These are phyloP conservation scores for Delonix regia DNA, from an alignment of 306 rosid species.

Conservation along the genomic window DNA sequence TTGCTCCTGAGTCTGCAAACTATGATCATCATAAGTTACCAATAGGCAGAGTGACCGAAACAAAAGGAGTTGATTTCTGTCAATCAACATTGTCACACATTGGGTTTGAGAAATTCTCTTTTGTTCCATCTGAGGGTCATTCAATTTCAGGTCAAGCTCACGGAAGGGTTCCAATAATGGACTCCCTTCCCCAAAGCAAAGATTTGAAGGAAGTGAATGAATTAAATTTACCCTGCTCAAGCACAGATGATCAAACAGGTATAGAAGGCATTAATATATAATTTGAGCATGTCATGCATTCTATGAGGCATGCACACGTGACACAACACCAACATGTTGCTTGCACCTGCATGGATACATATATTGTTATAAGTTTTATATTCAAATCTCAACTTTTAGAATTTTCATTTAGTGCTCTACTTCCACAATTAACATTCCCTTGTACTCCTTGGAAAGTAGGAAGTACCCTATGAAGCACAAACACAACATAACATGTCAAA, in stretches of 20 bases:
- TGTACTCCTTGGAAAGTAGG: background rate
- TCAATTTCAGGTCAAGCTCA: slow-evolving; percentile 50
- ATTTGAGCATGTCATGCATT: background rate
- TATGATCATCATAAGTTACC: slow-evolving; percentile 58
- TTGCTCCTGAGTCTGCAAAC: slow-evolving; percentile 72
- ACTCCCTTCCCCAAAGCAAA: slow-evolving; percentile 61
- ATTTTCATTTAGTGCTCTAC: background rate
- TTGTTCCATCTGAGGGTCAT: slow-evolving; percentile 55
- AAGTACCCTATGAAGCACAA: background rate
- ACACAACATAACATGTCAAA: background rate
- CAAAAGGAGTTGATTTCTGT: slow-evolving; percentile 79
- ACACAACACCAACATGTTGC: background rate
- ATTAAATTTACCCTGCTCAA: slow-evolving; percentile 40
- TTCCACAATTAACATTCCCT: background rate
- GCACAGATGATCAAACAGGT: slow-evolving; percentile 66
- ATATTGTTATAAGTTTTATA: no score
- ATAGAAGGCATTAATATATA: background rate
- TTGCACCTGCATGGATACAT: no score
- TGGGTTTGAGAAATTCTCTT: slow-evolving; percentile 76
- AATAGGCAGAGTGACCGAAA: slow-evolving; percentile 54
- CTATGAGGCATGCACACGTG: background rate
- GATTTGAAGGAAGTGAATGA: slow-evolving; percentile 62
- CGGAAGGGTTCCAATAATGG: slow-evolving; percentile 47
- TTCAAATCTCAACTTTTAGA: no score
- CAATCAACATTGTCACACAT: slow-evolving; percentile 57